phyloP scores from a whole-genome alignment of 768 basidiomycete genomes.

The Crassisporium funariophilum region DNA sequence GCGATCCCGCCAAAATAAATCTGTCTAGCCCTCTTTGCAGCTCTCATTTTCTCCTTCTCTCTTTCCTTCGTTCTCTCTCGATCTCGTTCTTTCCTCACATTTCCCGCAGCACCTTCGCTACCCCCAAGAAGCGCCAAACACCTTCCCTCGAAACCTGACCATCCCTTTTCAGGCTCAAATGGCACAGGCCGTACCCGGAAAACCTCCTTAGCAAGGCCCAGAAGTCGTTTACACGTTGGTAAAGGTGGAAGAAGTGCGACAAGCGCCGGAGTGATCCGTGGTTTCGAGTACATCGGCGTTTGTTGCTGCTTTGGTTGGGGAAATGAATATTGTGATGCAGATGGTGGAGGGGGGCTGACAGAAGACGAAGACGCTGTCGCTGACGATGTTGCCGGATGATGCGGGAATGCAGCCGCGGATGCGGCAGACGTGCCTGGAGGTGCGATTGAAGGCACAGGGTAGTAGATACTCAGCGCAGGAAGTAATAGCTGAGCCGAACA shows the following conservation, averaged over 20 bases:
- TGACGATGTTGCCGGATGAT: conserved; percentile 5
- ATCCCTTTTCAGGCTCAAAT: conserved; percentile 14
- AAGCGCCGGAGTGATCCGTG: conserved; percentile 34
- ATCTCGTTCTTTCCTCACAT: conserved; percentile 9
- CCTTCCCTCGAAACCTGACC: conserved; percentile 17
- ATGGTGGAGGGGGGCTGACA: conserved; percentile 10
- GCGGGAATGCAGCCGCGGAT: conserved; percentile 16
- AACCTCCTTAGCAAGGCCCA: conserved; percentile 27
- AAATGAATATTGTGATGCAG: conserved; percentile 3
- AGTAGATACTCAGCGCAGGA: conserved; percentile 32
- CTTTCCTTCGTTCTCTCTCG: conserved; percentile 22
- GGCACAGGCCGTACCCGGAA: conserved; percentile 27
- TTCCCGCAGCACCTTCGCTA: background rate
- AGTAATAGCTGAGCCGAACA: conserved; percentile 21
- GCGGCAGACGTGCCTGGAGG: conserved; percentile 15
- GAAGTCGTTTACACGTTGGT: conserved; percentile 25
- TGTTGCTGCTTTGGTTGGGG: conserved; percentile 1
- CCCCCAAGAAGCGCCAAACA: conserved; percentile 16
- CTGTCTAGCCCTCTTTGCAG: conserved; percentile 22
- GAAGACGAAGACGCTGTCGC: conserved; percentile 3
- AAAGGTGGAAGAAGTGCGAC: conserved; percentile 36
- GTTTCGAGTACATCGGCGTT: conserved; percentile 14
- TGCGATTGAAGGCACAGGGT: conserved; percentile 21
- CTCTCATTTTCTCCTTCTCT: conserved; percentile 20
- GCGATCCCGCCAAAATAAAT: conserved; percentile 22